A percentile compares a stretch with the other conserved stretches of the same genome.
These are phyloP conservation scores for Pseudogymnoascus sp. DNA, from an alignment of 2,329 filamentous ascomycete genomes.

Conservation along the genomic window DNA sequence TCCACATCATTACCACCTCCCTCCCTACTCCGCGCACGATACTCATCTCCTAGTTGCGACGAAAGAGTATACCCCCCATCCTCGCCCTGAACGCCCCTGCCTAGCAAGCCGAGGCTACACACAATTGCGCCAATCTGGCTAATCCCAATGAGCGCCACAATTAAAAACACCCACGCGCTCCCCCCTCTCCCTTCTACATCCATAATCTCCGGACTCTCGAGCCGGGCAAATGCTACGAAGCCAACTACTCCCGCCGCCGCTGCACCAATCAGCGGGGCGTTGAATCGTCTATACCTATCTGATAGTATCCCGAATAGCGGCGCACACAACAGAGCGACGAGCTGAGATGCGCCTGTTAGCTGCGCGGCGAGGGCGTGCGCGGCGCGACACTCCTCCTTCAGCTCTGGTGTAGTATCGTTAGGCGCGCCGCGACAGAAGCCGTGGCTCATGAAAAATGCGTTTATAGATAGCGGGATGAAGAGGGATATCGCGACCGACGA, in stretches of 20 bases:
- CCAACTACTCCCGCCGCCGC: constrained; percentile 69
- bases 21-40: background rate
- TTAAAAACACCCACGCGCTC: constrained; percentile 61
- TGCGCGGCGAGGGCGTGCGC: constrained; percentile 86
- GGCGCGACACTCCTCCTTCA: constrained; percentile 76
- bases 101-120: constrained; percentile 83
- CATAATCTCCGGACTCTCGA: constrained; percentile 69
- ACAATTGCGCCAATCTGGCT: constrained; percentile 97
- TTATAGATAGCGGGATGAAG: constrained; percentile 89
- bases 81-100: constrained; percentile 64
- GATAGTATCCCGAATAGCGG: constrained; percentile 82
- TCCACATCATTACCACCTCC: background rate
- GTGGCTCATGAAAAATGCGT: constrained; percentile 77
- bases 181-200: constrained; percentile 60
- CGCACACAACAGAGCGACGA: constrained; percentile 76
- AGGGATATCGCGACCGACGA: constrained; percentile 93
- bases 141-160: constrained; percentile 76
- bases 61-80: constrained; percentile 31
- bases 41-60: constrained; percentile 20
- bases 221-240: constrained; percentile 68
- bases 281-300: constrained; percentile 58
- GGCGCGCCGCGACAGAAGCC: constrained; percentile 69
- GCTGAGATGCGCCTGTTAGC: constrained; percentile 81
- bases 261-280: constrained; percentile 67
- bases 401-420: constrained; percentile 59